Evolutionary conservation across 805 yeast species (phyloP).

Genomic region (Candida quercuum): DNA sequence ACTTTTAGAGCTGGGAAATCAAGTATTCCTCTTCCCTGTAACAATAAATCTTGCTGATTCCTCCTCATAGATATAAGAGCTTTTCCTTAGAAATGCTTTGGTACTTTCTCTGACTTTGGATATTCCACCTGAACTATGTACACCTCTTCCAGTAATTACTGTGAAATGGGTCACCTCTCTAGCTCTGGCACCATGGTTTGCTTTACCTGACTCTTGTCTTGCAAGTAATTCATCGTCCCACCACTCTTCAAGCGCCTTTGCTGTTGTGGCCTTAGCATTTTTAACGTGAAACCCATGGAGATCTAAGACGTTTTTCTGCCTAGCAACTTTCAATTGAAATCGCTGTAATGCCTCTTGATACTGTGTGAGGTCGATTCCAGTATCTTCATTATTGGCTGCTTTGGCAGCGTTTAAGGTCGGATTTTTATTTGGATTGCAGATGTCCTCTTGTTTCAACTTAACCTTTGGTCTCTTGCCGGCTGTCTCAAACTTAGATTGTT

Average conservation of each 20-base stretch:
- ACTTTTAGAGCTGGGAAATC: too few relatives aligned
- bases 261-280: conserved; percentile 38
- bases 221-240: conserved; percentile 50
- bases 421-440: conserved; percentile 1
- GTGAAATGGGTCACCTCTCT: conserved; percentile 36
- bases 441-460: neutral
- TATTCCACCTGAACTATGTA: conserved; percentile 57
- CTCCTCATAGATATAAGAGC: conserved; percentile 42
- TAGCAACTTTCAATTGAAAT: conserved; percentile 15
- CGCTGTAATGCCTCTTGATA: conserved; percentile 10
- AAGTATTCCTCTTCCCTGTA: conserved; percentile 28
- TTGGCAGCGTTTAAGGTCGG: neutral
- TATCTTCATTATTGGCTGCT: neutral
- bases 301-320: conserved; percentile 34
- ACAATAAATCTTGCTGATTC: conserved; percentile 37
- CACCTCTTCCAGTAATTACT: conserved; percentile 65
- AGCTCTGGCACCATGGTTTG: conserved; percentile 31
- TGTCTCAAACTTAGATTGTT: neutral
- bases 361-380: conserved; percentile 1
- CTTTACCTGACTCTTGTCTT: conserved; percentile 37
- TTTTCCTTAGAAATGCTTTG: conserved; percentile 29
- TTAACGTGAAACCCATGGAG: conserved; percentile 49
- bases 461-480: neutral
- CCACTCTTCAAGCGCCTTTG: conserved; percentile 44
- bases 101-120: conserved; percentile 44